phyloP scores from a whole-genome alignment of 2,329 filamentous ascomycete species.

The Leptosphaerulina australis region DNA sequence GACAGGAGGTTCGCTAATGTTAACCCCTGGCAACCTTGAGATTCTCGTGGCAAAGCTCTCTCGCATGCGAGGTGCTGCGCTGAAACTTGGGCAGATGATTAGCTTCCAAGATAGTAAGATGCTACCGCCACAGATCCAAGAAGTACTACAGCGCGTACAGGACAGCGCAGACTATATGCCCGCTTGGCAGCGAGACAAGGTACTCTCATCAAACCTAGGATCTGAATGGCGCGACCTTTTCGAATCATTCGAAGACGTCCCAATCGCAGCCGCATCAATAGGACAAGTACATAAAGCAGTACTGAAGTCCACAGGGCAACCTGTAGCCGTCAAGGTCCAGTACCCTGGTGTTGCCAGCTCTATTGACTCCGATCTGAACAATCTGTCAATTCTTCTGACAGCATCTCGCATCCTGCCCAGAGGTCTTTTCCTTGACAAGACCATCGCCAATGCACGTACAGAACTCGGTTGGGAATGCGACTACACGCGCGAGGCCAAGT shows the following conservation, averaged over 20 bases:
- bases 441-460: conserved; percentile 89
- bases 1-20: conserved; percentile 74
- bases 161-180: conserved; percentile 99
- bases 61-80: conserved; percentile 93
- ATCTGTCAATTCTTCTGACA: conserved; percentile 86
- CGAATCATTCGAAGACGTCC: conserved; percentile 82
- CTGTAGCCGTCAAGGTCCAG: conserved; percentile 94
- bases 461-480: conserved; percentile 98
- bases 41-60: conserved; percentile 90
- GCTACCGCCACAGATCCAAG: conserved; percentile 83
- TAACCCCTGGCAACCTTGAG: conserved; percentile 91
- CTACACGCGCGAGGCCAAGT: conserved; percentile 86
- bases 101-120: conserved; percentile 98
- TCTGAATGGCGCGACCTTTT: conserved; percentile 84
- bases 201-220: conserved; percentile 79
- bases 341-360: conserved; percentile 95
- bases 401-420: conserved; percentile 89
- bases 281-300: conserved; percentile 91
- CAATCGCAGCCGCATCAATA: conserved; percentile 94
- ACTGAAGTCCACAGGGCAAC: conserved; percentile 73
- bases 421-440: conserved; percentile 93
- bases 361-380: conserved; percentile 95
- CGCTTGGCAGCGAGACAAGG: conserved; percentile 84
- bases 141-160: conserved; percentile 91
- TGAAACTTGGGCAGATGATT: conserved; percentile 97